Evolutionary conservation across 148 eudicot genomes (phyloP).

Genomic region (Chenopodium berlandieri): DNA sequence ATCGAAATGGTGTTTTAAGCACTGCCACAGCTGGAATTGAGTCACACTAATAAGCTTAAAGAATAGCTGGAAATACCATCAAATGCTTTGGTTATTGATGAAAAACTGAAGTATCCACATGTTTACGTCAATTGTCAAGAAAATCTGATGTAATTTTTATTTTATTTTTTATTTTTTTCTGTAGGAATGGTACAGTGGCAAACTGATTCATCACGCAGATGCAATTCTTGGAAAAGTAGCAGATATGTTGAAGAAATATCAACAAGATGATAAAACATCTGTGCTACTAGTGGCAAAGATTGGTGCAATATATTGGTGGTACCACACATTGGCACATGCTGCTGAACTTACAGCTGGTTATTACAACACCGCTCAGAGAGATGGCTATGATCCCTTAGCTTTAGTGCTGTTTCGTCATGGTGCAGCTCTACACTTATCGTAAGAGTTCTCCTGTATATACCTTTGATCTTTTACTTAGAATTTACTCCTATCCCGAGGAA

Average conservation of each 20-base stretch:
- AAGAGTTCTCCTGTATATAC: conserved; percentile 24
- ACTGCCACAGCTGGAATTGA: too few relatives aligned
- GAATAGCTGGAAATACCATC: background rate
- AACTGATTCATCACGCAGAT: conserved; percentile 61
- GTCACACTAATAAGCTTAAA: background rate
- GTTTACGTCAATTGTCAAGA: background rate
- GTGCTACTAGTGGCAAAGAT: conserved; percentile 58
- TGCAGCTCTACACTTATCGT: conserved; percentile 56
- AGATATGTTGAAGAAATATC: conserved; percentile 49
- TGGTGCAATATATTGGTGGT: conserved; percentile 65
- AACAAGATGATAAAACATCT: conserved; percentile 39
- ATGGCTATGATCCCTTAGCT: conserved; percentile 63
- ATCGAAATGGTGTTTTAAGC: too few relatives aligned
- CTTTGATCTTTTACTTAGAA: background rate
- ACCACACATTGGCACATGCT: conserved; percentile 53
- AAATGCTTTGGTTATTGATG: background rate
- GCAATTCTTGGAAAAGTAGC: conserved; percentile 50
- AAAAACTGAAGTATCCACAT: background rate
- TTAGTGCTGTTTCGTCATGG: conserved; percentile 45
- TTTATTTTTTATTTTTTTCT: background rate
- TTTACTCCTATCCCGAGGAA: background rate
- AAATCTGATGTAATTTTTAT: conserved; percentile 6
- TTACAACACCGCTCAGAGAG: conserved; percentile 56
- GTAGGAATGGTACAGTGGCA: conserved; percentile 69
- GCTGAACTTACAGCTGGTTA: conserved; percentile 75